Conservation (phyloP, 2,329 filamentous ascomycete species). For the Tolypocladium ovalisporum region DNA sequence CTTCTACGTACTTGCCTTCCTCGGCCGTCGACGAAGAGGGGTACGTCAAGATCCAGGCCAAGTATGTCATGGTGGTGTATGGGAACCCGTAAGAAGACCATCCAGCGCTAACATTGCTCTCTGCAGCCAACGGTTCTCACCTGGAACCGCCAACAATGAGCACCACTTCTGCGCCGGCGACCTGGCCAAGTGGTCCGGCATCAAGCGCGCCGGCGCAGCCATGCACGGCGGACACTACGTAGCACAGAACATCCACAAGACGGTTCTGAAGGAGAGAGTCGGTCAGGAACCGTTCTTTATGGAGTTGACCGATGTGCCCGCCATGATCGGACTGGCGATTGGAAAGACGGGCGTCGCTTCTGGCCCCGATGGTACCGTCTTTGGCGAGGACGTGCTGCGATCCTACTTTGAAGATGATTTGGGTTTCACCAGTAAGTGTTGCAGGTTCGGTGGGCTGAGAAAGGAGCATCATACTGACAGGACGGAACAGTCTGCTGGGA, state of each 20-base stretch:
- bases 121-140: slow-evolving; percentile 41
- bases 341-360: slow-evolving; percentile 60
- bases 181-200: slow-evolving; percentile 59
- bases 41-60: slow-evolving; percentile 51
- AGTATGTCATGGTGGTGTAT: slow-evolving; percentile 23
- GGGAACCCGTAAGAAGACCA: not conserved
- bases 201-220: slow-evolving; percentile 68
- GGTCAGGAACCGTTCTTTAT: slow-evolving; percentile 32
- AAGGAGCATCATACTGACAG: slow-evolving; percentile 7
- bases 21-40: slow-evolving; percentile 51
- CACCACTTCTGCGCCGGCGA: slow-evolving; percentile 63
- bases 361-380: slow-evolving; percentile 44
- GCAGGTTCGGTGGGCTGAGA: no score
- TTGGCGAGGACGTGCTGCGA: slow-evolving; percentile 51
- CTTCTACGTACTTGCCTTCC: slow-evolving; percentile 50
- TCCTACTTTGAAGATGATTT: slow-evolving; percentile 59
- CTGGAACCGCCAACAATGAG: slow-evolving; percentile 41
- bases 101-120: not conserved
- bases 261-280: slow-evolving; percentile 35
- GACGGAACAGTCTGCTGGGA: slow-evolving; percentile 40
- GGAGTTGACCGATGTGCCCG: slow-evolving; percentile 40
- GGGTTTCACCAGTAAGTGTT: slow-evolving; percentile 47
- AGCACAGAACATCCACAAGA: slow-evolving; percentile 57
- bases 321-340: slow-evolving; percentile 61
- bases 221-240: slow-evolving; percentile 62